Conservation (phyloP, 2,329 filamentous ascomycete species). For the Parastagonospora avenae region DNA sequence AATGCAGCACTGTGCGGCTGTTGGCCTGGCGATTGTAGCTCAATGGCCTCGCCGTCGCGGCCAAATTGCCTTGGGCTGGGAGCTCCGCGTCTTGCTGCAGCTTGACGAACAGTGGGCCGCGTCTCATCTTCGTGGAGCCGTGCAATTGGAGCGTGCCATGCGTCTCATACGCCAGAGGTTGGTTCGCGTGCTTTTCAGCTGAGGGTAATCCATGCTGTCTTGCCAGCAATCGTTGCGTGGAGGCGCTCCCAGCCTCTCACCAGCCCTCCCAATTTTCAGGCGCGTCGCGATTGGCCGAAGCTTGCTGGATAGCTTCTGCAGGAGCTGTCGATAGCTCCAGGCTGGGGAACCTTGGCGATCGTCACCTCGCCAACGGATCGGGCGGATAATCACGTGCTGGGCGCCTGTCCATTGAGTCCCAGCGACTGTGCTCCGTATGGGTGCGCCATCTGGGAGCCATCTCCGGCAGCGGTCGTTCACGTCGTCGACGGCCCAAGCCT, state of each 20-base stretch:
- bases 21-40: conserved; percentile 30
- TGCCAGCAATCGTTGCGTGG: conserved; percentile 11
- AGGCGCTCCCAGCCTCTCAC: conserved; percentile 21
- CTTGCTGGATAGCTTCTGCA: conserved; percentile 11
- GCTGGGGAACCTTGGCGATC: conserved; percentile 11
- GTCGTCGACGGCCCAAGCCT: not conserved
- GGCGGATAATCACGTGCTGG: conserved; percentile 18
- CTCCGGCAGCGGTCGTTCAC: not conserved
- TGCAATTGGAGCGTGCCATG: conserved; percentile 35
- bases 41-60: conserved; percentile 10
- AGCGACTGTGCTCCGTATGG: not conserved
- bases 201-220: conserved; percentile 24
- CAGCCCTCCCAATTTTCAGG: conserved; percentile 30
- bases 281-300: conserved; percentile 26
- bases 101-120: conserved; percentile 18
- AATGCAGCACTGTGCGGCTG: conserved; percentile 23
- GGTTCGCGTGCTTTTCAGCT: conserved; percentile 42
- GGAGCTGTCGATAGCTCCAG: conserved; percentile 12
- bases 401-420: not conserved
- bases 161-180: conserved; percentile 30
- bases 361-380: conserved; percentile 11
- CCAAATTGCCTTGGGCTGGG: conserved; percentile 14
- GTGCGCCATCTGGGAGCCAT: too few species aligned
- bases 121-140: conserved; percentile 35
- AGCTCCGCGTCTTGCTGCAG: conserved; percentile 14